phyloP scores from a whole-genome alignment of 2,329 filamentous ascomycete genomes.

The Diaporthe aspalathi region DNA sequence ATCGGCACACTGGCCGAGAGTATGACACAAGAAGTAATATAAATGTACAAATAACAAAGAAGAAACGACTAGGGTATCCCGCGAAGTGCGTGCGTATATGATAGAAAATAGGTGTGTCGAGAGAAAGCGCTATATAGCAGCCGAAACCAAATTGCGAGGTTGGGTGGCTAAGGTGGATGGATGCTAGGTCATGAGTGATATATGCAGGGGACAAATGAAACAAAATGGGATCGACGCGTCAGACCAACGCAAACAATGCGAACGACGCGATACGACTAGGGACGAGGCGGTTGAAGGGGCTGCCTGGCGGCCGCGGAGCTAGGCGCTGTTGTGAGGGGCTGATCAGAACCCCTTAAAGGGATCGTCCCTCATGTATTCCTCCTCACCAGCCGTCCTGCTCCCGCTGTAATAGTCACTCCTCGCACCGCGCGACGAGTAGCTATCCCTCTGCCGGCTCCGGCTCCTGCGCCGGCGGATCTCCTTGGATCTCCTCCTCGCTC shows the following conservation, averaged over 20 bases:
- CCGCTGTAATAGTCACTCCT: constrained; percentile 59
- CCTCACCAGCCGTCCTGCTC: constrained; percentile 61
- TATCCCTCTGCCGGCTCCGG: constrained; percentile 65
- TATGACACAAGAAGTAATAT: constrained; percentile 20
- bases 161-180: background rate
- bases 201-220: constrained; percentile 5
- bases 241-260: constrained; percentile 6
- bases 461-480: constrained; percentile 61
- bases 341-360: constrained; percentile 71
- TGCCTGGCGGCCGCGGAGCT: background rate
- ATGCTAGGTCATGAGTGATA: background rate
- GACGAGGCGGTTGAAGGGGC: constrained; percentile 3
- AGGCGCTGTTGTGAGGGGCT: background rate
- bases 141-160: background rate
- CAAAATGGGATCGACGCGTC: constrained; percentile 5
- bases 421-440: constrained; percentile 57
- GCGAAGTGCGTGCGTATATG: background rate
- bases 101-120: constrained; percentile 3
- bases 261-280: too few species aligned
- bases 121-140: constrained; percentile 12
- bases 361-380: constrained; percentile 68
- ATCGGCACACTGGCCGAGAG: background rate
- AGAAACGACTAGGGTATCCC: constrained; percentile 27
- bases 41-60: constrained; percentile 21
- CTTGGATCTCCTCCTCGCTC: constrained; percentile 65